Evolutionary conservation across 2,329 filamentous ascomycete species (phyloP), one percentile per base, ranked within the genome.

Genomic region (Neofusicoccum ribis): DNA sequence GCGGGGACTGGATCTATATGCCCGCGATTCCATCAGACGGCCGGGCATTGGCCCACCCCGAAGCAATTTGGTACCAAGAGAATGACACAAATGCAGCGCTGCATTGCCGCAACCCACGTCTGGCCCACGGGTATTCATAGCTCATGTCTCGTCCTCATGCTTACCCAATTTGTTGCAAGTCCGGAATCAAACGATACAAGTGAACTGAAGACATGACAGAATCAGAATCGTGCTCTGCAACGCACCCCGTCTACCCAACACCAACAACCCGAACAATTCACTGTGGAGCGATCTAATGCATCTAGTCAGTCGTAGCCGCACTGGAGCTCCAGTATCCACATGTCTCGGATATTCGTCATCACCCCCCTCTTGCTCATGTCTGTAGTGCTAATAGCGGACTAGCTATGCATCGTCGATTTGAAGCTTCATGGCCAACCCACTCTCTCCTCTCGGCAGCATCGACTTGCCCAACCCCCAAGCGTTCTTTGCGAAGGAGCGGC

Each of bases 401-500:
- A 8, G 17, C 17, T 34, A 23, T 31, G 27, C 44, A 15, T 15
- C n/a, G 14, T 60, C 56, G 1, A 4, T n/a, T 7, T 46, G 43
- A 12, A 60, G 31, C 43, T 39, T 60, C 56, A 49, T 23, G 1
- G 9, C n/a, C 56, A 60, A 47, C 2, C 9, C 43, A n/a, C 56
- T 60, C 46, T 50, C 59, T 6, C 36, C 59, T 17, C 34, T 27
- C 7, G 59, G 59, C 6, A 62, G 59, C 59, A 62, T 51, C 17
- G 46, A 17, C 36, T 43, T 62, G 34, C 59, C 59, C n/a, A 62
- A 14, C 11, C 59, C 59, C 44, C 46, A 62, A 1, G 44, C 44
- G 17, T 50, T 62, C 36, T 34, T 51, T 5, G 46, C 59, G 5
- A 50, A 62, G 9, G 46, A 27, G 5, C 36, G 59, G 34, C 46